phyloP scores from a whole-genome alignment of 2,329 filamentous ascomycete species.

The Aspergillus hortae region DNA sequence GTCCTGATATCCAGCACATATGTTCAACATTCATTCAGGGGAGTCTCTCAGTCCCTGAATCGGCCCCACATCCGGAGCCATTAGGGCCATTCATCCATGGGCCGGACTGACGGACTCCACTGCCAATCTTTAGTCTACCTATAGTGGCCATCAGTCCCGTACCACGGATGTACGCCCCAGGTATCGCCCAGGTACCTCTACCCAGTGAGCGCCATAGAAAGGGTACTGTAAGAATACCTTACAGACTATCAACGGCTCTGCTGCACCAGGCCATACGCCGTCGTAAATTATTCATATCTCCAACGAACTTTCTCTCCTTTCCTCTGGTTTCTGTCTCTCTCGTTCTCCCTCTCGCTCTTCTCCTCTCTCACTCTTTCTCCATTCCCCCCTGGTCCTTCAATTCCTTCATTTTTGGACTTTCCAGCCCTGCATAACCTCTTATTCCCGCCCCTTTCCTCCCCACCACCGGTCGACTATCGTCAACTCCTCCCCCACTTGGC shows the following conservation, averaged over 20 bases:
- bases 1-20: too few relatives aligned
- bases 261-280: slow-evolving; percentile 14
- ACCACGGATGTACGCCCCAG: too few relatives aligned
- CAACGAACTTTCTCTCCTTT: slow-evolving; percentile 13
- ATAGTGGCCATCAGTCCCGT: too few relatives aligned
- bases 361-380: not conserved
- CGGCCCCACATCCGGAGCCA: slow-evolving; percentile 1
- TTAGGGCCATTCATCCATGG: slow-evolving; percentile 3
- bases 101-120: not conserved
- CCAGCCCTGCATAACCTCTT: not conserved
- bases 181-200: too few relatives aligned
- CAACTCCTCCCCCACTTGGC: slow-evolving; percentile 7
- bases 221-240: not conserved
- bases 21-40: not conserved
- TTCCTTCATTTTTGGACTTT: not conserved
- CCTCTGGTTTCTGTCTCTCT: slow-evolving; percentile 3
- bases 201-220: too few relatives aligned
- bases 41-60: slow-evolving; percentile 6
- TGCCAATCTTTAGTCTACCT: not conserved
- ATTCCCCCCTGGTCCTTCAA: slow-evolving; percentile 2
- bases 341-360: not conserved
- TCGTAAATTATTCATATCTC: slow-evolving; percentile 19
- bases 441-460: not conserved
- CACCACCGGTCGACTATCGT: slow-evolving; percentile 2
- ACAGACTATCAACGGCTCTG: slow-evolving; percentile 14